Base-by-base conservation (phyloP, 495 filamentous ascomycete species). In the Lasiosphaeris hirsuta region DNA sequence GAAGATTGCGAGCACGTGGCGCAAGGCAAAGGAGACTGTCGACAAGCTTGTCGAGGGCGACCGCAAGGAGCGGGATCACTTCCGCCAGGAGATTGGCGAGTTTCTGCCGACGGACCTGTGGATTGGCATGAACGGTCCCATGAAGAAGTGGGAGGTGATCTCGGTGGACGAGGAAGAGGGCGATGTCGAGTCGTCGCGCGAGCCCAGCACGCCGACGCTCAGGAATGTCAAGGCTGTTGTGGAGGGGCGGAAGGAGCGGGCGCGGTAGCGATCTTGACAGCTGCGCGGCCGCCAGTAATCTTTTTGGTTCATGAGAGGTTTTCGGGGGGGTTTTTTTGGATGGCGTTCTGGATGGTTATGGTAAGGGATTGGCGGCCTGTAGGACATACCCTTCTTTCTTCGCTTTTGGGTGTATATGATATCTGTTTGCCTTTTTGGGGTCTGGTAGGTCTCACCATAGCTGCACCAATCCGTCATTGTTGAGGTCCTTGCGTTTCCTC, bases 61-160 rank as follows among this genome's bases (percentile, higher is more conserved):
- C 71, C 72, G 82, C 39, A 78, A 81, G 53, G 85, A 89, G 57
- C 76, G 94, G 30, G 90, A 95, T 62, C 72, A 78, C 11, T 98
- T 98, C 72, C 81, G 85, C 30, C 75, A 84, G 7, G 90, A 96
- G 57, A 84, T 92, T 15, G 92, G 91, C 2, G 89, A 96, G 57
- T 94, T 84, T 65, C 70, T 98, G 15, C 94, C 94, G 0, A 83
- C 85, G 2, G 95, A 97, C 64, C 84, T 98, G 40, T 98, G 93
- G 94, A 86, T 86, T 0, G 89, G 87, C 7, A 78, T 80, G 72
- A 69, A 74, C 36, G 67, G 67, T 15, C 69, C 71, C 8, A 64
- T 72, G 33, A 57, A 44, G 47, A 67, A 69, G 50, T 80, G 75
- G 75, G 72, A 76, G 39, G 57, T 78, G n/a, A 67, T 76, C 8